Percentiles rank a stretch among this genome's conserved stretches.
Evolutionary conservation across 805 yeast genomes (phyloP).

Genomic region (Torulaspora maleeae): DNA sequence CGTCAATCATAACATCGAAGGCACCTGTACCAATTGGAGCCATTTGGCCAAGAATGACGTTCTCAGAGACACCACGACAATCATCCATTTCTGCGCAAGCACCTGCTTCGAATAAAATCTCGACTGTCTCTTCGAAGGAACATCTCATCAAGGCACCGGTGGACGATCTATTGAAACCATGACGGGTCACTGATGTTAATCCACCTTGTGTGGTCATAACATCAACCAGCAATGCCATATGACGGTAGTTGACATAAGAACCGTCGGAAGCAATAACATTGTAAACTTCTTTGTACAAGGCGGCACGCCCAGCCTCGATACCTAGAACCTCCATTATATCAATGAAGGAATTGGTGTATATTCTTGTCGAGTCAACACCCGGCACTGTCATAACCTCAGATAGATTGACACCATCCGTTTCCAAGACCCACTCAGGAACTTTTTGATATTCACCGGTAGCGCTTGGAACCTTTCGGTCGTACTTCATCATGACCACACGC

Average conservation of each 20-base stretch:
- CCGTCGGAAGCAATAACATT: conserved; percentile 99
- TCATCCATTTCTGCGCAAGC: conserved; percentile 97
- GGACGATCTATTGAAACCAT: conserved; percentile 97
- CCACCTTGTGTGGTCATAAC: conserved; percentile 99
- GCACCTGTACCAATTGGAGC: conserved; percentile 99
- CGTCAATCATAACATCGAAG: conserved; percentile 92
- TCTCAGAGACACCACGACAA: conserved; percentile 97
- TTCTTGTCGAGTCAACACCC: conserved; percentile 87
- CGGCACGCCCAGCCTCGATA: conserved; percentile 96
- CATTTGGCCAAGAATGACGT: conserved; percentile 94
- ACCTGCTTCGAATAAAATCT: conserved; percentile 95
- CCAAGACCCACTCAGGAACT: conserved; percentile 95
- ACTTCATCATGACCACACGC: conserved; percentile 77
- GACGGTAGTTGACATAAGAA: conserved; percentile 98
- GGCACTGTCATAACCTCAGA: conserved; percentile 92
- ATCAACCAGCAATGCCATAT: conserved; percentile 94
- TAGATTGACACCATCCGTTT: conserved; percentile 96
- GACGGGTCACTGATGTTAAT: conserved; percentile 97
- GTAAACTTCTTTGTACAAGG: conserved; percentile 87
- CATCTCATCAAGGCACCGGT: conserved; percentile 99
- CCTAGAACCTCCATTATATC: conserved; percentile 93
- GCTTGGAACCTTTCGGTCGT: conserved; percentile 66
- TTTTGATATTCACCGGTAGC: conserved; percentile 82
- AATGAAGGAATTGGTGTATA: conserved; percentile 94
- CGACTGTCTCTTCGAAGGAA: conserved; percentile 98